Conservation (phyloP, 228 moss, liverwort and hornwort species). For the Sphagnum magellanicum region DNA sequence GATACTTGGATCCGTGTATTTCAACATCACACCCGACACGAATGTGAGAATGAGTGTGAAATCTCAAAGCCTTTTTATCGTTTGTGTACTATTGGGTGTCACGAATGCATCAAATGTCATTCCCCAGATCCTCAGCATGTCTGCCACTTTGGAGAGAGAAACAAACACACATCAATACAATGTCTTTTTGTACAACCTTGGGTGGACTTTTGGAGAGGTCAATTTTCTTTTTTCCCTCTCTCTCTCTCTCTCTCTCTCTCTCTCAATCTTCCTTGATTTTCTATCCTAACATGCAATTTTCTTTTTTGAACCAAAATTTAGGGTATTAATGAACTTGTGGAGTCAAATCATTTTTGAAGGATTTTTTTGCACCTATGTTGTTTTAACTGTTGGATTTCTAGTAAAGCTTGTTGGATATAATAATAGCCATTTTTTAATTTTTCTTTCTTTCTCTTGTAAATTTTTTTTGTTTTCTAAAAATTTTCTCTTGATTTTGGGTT, state of each 20-base stretch:
- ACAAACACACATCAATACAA: constrained; percentile 41
- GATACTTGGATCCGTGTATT: constrained; percentile 70
- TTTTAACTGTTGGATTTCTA: background rate
- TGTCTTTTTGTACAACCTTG: constrained; percentile 30
- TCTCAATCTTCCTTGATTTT: background rate
- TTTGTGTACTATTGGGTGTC: constrained; percentile 54
- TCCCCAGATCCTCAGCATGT: constrained; percentile 45
- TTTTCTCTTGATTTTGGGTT: constrained; percentile 7
- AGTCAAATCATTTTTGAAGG: background rate
- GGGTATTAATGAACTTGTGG: too few species aligned
- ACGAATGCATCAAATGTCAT: constrained; percentile 71
- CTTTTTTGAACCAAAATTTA: too few species aligned
- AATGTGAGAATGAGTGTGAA: constrained; percentile 42
- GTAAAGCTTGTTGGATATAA: background rate
- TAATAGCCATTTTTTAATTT: background rate
- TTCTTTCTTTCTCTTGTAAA: background rate
- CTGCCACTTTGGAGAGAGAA: constrained; percentile 21
- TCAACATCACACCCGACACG: constrained; percentile 47
- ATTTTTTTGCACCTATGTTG: background rate
- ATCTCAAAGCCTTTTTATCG: constrained; percentile 56
- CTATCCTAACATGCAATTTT: too few species aligned
- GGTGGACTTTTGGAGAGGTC: constrained; percentile 76
- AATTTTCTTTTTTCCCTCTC: background rate
- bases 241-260: background rate
- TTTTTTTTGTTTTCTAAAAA: background rate